Evolutionary conservation across 1,139 yeast genomes (phyloP).

Genomic region (Debaryomyces fabryi): DNA sequence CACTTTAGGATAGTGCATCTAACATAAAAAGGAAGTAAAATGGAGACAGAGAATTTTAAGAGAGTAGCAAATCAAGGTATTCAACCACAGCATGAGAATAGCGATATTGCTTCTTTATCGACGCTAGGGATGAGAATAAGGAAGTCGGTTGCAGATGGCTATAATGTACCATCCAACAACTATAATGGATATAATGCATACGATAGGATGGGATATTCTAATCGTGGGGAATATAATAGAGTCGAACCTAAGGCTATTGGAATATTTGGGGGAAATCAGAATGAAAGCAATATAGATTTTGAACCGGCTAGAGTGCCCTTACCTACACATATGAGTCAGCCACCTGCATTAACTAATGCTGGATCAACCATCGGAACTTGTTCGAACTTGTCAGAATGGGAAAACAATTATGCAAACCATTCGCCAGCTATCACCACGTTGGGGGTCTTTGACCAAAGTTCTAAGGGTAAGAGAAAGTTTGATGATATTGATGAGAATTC

Average conservation of each 20-base stretch:
- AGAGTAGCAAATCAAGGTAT: conserved; percentile 23
- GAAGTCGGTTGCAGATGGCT: conserved; percentile 67
- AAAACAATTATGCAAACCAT: conserved; percentile 19
- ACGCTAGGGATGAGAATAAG: conserved; percentile 73
- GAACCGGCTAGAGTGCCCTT: conserved; percentile 48
- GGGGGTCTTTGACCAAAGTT: background rate
- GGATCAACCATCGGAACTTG: conserved; percentile 48
- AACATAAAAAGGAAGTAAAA: background rate
- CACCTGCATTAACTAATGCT: conserved; percentile 41
- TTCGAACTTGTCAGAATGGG: conserved; percentile 55
- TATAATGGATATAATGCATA: conserved; percentile 7
- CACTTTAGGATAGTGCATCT: background rate
- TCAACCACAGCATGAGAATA: conserved; percentile 17
- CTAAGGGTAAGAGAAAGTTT: conserved; percentile 39
- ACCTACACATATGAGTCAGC: conserved; percentile 46
- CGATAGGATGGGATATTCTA: background rate
- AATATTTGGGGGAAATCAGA: conserved; percentile 11
- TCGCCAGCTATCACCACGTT: conserved; percentile 22
- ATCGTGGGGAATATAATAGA: background rate
- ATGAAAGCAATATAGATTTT: conserved; percentile 11
- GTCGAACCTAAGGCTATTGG: conserved; percentile 7
- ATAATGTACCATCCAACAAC: conserved; percentile 31
- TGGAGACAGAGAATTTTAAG: conserved; percentile 16
- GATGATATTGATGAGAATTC: conserved; percentile 33
- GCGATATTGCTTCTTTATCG: conserved; percentile 39